Evolutionary conservation across 2,329 filamentous ascomycete genomes (phyloP), one percentile per base, ranked within the genome.

Genomic region (Harringtonia aguacate): DNA sequence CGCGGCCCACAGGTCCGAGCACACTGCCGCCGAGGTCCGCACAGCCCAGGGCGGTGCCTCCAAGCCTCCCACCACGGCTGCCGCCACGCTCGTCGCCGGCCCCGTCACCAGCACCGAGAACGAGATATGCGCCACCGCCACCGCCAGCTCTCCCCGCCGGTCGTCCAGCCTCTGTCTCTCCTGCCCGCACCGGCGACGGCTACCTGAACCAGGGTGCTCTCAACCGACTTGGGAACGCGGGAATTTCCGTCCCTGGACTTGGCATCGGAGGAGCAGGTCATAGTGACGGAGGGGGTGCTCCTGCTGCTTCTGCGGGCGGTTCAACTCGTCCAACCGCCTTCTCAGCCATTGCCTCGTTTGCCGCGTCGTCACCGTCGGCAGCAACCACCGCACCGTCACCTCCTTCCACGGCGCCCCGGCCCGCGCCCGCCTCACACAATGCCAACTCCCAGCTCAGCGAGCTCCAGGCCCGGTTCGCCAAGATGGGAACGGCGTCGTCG

Each of bases 191-290:
- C 35, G 20, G 17, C 47, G 35, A 55, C 35, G 53, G 58, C 15
- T 56, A 62, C 28, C 50, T 75, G 29, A 75, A 76, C 53, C 66
- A 70, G 54, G 75, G 70, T 6, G 81, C 86, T 6, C 59, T 82
- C 44, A 71, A 66, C 46, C 73, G 86, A 35, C 69, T 95, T 9
- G 77, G 80, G 12, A 73, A 78, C 31, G 81, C 85, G 1, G 88
- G 88, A 1, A 70, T 95, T 7, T 84, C 81, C 0, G 86, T 95
- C 0, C 82, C 87, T 1, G 83, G 75, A 0, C 67, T 95, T 4
- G 84, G 84, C 6, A 94, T 94, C 48, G 80, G 78, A 44, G 30
- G 50, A n/a, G n/a, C n/a, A n/a, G n/a, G n/a, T n/a, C n/a, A n/a
- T n/a, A n/a, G n/a, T n/a, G n/a, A n/a, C n/a, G n/a, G n/a, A n/a